Base-by-base conservation (phyloP, 371 early-diverging fungal genomes). In the Apophysomyces variabilis region DNA sequence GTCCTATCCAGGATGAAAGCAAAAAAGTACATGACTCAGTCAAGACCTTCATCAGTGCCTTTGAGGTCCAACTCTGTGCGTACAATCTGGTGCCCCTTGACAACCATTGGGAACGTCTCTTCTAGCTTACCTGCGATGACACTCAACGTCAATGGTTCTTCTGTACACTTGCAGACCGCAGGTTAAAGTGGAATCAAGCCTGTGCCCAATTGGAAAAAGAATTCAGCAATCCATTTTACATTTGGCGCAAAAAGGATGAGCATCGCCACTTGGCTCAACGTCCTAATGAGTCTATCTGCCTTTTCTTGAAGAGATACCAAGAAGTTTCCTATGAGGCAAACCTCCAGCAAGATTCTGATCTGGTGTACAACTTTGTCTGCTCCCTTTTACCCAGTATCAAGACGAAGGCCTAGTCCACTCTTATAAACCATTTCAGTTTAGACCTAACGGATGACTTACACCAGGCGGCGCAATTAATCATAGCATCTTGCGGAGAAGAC, bases 351-450 rank as follows among this genome's bases (percentile, higher is more conserved):
- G 37, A 58, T 16, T 37, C 32, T 6, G 37, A 58, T 7, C 16
- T 57, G 57, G 21, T 57, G 0, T 57, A 57, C 13, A 57, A 57
- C 57, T 57, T 57, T 8, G 18, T 57, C 18, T 57, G 57, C 6
- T 57, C 57, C 6, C 11, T 57, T 7, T 18, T 26, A 7, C 35
- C 26, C 0, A 7, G 21, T 32, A 36, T 57, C 57, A 57, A 57
- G 8, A 57, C 7, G 9, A 57, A 18, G 18, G 57, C 57, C 6
- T 58, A 38, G 37, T 39, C 58, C 0, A 36, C 16, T 2, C 3
- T 58, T 0, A 58, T 38, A 14, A 50, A 50, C 21, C 50, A 50
- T 8, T 18, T 4, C 7, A 2, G 50, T 14, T 50, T 50, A 9
- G 50, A 14, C n/a, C n/a, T 50, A 1, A 50, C 18, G 0, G 21